Base-by-base conservation (phyloP, 2,329 filamentous ascomycete species). In the Fusarium guadeloupense region DNA sequence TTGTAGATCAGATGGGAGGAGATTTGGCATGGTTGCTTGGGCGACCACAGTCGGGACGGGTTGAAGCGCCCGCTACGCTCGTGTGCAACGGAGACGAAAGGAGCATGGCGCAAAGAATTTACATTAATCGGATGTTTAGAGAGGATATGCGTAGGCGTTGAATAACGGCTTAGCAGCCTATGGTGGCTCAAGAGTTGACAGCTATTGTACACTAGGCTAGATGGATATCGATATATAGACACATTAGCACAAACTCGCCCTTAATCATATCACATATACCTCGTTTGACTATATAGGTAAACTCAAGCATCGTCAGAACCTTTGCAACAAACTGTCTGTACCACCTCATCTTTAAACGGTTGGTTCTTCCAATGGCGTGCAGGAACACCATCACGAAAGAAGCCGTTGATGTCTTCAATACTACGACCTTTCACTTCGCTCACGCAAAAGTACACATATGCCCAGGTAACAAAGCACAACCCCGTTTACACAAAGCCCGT, bases 371-470 rank as follows among this genome's bases (percentile, higher is more conserved):
- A 73, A 8, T 64, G 47, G 4, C 61, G 59, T 7, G 69, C 71
- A 20, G 69, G 63, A 21, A 73, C 66, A 1, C 69, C 67, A 14
- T 72, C 65, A 9, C 65, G 37, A 25, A 69, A 69, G 56, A 69
- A 69, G 9, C 67, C 63, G 1, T 72, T 70, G 7, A 73, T 71
- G 23, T 73, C 71, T 35, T 71, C 68, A 1, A 72, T 72, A 31
- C 61, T 69, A 1, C 71, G 63, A 0, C 71, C 71, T 4, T 55
- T 71, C 3, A 69, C 69, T 40, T 74, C 72, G 0, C 72, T 71
- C 0, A 76, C 74, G 20, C 74, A 76, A 43, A 76, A 75, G 23
- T 71, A 76, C 1, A 77, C 73, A 47, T 78, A 79, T 2, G 72
- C 64, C 47, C 69, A 59, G 0, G 75, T 74, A 20, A 76, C 62